Evolutionary conservation across 306 rosid genomes (phyloP), one percentile per base, ranked within the genome.

Genomic region (Sicyos baderoa): DNA sequence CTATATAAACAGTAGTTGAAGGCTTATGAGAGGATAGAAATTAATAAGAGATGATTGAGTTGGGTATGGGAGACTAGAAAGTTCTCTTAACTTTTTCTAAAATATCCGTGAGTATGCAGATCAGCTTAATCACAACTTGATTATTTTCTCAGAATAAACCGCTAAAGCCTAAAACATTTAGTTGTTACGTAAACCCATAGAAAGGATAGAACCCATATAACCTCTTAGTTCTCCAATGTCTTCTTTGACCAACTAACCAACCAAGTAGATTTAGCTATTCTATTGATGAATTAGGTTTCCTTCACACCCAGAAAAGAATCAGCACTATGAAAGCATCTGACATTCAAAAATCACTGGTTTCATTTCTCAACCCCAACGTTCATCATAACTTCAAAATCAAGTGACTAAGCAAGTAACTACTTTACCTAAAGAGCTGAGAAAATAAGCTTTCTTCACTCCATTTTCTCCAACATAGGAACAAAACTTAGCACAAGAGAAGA

Each of bases 281-380:
- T 4, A 37, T 0, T 4, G 44, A 19, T 10, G 18, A 8, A 62
- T 37, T 25, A 14, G 15, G 48, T 0, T 60, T 60, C 14, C 48
- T 32, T 16, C 48, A 60, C 22, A 60, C 23, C 67, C 5, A 8
- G 67, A 60, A 16, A 60, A 32, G 45, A 25, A 25, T n/a, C 68
- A 61, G 40, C 44, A 19, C 11, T 17, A 60, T 7, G 52, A 37
- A 19, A 10, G 13, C 14, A 21, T 62, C 50, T 42, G 27, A 63
- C 7, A 63, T 10, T 63, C 35, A 3, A 61, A 61, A 22, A 61
- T 37, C 27, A n/a, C 50, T 37, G 50, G 9, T 62, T 37, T 62
- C 68, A 37, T 62, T 17, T 9, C 51, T 37, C 29, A 62, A 62
- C 68, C 68, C 27, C 29, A 62, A 9, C 14, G 27, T 40, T 62